Percentiles rank a stretch among this genome's conserved stretches.
These are phyloP conservation scores for Yamadazyma siamensis DNA, from an alignment of 1,139 yeast genomes.

Conservation along the genomic window DNA sequence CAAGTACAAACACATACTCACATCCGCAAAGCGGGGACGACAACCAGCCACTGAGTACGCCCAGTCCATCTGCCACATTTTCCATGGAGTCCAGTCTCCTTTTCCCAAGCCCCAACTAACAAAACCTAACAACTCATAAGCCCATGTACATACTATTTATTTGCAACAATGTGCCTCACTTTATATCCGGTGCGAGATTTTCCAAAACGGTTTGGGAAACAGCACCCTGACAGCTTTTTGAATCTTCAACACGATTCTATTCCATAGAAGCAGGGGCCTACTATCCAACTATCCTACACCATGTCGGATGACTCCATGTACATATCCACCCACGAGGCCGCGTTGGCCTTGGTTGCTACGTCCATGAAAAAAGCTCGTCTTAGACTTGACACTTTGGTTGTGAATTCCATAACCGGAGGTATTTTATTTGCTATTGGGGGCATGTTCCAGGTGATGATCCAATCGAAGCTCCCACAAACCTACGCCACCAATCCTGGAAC, in stretches of 20 bases:
- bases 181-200: conserved; percentile 2
- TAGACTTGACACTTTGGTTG: conserved; percentile 49
- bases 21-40: no score
- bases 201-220: not conserved
- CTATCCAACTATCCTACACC: not conserved
- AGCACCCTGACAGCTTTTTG: not conserved
- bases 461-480: conserved; percentile 47
- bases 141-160: no score
- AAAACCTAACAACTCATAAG: no score
- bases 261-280: no score
- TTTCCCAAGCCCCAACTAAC: no score
- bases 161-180: no score
- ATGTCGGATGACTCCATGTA: conserved; percentile 51
- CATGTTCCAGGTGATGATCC: conserved; percentile 58
- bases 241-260: not conserved
- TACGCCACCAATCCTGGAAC: conserved; percentile 49
- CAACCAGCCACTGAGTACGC: no score
- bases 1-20: no score
- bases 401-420: conserved; percentile 71
- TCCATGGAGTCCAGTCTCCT: no score
- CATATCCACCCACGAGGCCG: conserved; percentile 74
- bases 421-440: conserved; percentile 69
- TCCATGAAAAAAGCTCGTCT: conserved; percentile 77
- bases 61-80: no score
- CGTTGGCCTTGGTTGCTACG: conserved; percentile 77